phyloP scores from a whole-genome alignment of 257 asterid species.

The Solanum sejunctum region DNA sequence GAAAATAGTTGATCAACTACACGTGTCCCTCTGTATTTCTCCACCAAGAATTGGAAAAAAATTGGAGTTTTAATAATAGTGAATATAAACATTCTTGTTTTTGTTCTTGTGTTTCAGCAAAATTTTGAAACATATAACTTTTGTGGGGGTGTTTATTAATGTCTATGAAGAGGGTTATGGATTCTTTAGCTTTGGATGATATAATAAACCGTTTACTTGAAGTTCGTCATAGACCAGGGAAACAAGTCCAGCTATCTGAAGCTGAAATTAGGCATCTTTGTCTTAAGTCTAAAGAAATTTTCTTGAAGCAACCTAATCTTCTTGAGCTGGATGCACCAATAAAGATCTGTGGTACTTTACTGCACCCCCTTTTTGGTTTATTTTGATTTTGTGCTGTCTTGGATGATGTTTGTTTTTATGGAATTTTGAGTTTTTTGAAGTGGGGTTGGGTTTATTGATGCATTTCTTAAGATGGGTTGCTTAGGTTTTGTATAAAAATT shows the following conservation, averaged over 20 bases:
- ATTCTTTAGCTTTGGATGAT: slow-evolving; percentile 43
- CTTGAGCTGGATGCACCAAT: slow-evolving; percentile 93
- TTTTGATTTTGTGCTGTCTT: neutral
- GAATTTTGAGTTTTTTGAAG: neutral
- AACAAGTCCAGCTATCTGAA: slow-evolving; percentile 82
- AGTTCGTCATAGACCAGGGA: slow-evolving; percentile 69
- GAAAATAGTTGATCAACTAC: neutral
- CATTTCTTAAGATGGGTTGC: neutral
- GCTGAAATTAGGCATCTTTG: slow-evolving; percentile 75
- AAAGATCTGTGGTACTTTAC: slow-evolving; percentile 69
- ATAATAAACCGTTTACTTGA: slow-evolving; percentile 66
- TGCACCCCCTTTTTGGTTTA: neutral
- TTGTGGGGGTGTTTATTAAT: neutral
- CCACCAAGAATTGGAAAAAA: neutral
- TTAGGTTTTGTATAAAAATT: neutral
- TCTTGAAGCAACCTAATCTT: slow-evolving; percentile 75
- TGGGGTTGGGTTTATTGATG: neutral
- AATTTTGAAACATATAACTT: neutral
- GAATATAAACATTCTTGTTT: neutral
- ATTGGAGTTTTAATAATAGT: neutral
- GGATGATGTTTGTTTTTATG: neutral
- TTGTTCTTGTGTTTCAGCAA: neutral
- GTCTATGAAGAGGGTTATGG: slow-evolving; percentile 24
- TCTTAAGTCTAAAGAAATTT: slow-evolving; percentile 51
- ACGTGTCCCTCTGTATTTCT: neutral